Base-by-base conservation (phyloP, 345 rosid species). In the Laguncularia racemosa region DNA sequence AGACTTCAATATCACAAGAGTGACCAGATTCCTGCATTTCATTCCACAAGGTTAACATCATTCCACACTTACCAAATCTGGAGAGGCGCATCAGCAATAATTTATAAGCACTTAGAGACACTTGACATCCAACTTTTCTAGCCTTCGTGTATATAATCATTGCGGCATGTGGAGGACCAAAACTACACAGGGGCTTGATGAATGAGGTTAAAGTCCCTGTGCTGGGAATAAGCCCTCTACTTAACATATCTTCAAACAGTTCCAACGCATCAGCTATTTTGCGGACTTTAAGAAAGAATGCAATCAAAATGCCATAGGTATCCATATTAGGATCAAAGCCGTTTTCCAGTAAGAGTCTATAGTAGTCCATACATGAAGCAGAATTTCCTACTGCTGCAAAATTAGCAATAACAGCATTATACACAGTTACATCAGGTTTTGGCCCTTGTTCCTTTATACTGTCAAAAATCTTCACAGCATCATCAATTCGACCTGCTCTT, bases 121-220 rank as follows among this genome's bases (percentile, higher is more conserved):
- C 51, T 49, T 33, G 69, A 70, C 95, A 86, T 14, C 96, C 93
- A 2, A 64, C 81, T 68, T 80, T 86, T 64, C 84, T 80, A 38
- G 91, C 83, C 66, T 78, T 89, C 74, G 78, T 75, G 73, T 86
- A 89, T 38, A 92, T 70, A 69, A 64, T 68, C 84, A 86, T 67
- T 7, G 98, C 96, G 61, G 93, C 95, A 53, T 86, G 74, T 18
- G 98, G 98, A 28, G 98, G 96, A 69, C 98, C 98, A 52, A 75
- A 84, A 67, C 84, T 60, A 52, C 98, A 89, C 38, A 92, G 70
- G 17, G 82, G 87, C 61, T 83, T 67, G 38, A 92, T 70, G 55
- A 83, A 83, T 28, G 84, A 71, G 55, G 95, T 89, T 26, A 86
- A 20, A 5, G 59, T 71, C 65, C 95, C 91, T 20, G 86, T 80